Evolutionary conservation across 306 rosid species (phyloP), one percentile per base, ranked within the genome.

Genomic region (Geum urbanum): DNA sequence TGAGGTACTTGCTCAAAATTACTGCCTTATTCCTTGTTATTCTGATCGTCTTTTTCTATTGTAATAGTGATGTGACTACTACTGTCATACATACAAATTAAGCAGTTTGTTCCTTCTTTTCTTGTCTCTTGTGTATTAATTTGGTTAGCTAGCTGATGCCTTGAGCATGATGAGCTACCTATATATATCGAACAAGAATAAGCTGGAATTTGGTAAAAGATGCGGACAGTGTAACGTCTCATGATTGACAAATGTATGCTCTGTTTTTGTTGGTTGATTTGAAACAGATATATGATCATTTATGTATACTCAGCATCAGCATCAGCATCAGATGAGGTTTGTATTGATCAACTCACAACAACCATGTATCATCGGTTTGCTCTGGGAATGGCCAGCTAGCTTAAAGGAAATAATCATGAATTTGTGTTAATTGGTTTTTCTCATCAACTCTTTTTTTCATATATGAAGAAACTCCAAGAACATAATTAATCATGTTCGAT

Each of bases 1-100:
- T 83, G 85, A 84, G 82, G 89, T 86, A 85, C 81, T 80, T 86
- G 84, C 78, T 84, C 83, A 15, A 8, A 60, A 60, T 60, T 60
- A 37, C 46, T 14, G 2, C 16, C 40, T 7, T 60, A 15, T 60
- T 3, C 53, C 39, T 43, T 22, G 46, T 70, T 27, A 24, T 70
- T 55, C 6, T 10, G 74, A 55, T 59, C 55, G 52, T 53, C 50
- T 39, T 14, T 9, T 52, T 6, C 14, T 52, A 27, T 53, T 69
- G 62, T 39, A 53, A 15, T 14, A 5, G 41, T 63, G 27, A 0
- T 24, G 27, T 24, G 27, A 24, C 27, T 24, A 24, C 27, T 24
- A n/a, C 45, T 51, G 13, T 39, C 49, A n/a, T 41, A 53, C 51
- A 53, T 52, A 19, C 12, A 52, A 39, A 39, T 22, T 24, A 24